These are phyloP conservation scores for Sistotremastrum suecicum DNA, from an alignment of 768 basidiomycete species.

Conservation along the genomic window DNA sequence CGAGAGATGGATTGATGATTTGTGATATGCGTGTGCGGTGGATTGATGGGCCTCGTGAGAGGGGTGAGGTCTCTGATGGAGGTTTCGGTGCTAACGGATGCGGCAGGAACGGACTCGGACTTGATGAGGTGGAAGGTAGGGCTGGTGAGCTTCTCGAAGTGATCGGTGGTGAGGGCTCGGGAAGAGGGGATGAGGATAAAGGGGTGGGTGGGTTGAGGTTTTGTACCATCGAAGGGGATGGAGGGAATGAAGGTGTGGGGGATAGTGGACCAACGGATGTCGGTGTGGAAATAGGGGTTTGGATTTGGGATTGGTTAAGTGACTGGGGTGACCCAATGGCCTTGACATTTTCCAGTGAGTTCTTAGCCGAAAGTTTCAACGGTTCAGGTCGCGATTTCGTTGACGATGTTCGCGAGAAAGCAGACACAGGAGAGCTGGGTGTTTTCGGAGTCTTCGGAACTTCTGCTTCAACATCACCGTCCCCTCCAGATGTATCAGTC, in stretches of 20 bases:
- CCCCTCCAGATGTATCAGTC: too few relatives aligned
- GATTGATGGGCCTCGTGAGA: too few relatives aligned
- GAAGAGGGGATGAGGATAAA: constrained; percentile 12
- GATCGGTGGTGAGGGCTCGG: constrained; percentile 10
- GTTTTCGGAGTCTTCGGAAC: too few relatives aligned
- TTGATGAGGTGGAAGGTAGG: constrained; percentile 6
- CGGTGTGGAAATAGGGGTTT: background rate
- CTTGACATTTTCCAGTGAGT: constrained; percentile 17
- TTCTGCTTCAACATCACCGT: too few relatives aligned
- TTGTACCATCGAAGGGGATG: background rate
- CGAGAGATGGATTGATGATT: constrained; percentile 9
- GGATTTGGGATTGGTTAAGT: too few relatives aligned
- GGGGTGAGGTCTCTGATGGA: constrained; percentile 9
- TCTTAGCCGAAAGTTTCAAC: constrained; percentile 2
- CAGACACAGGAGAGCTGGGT: too few relatives aligned
- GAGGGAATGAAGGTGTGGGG: constrained; percentile 6
- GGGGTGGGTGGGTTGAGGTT: constrained; percentile 10
- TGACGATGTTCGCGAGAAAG: too few relatives aligned
- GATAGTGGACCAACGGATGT: constrained; percentile 1
- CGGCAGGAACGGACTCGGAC: constrained; percentile 34
- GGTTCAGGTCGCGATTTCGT: too few relatives aligned
- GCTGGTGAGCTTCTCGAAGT: constrained; percentile 3
- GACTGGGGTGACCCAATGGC: constrained; percentile 1
- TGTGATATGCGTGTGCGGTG: constrained; percentile 2
- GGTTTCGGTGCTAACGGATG: constrained; percentile 43